Conservation (phyloP, 2,329 filamentous ascomycete genomes). For the Colletotrichum viniferum region DNA sequence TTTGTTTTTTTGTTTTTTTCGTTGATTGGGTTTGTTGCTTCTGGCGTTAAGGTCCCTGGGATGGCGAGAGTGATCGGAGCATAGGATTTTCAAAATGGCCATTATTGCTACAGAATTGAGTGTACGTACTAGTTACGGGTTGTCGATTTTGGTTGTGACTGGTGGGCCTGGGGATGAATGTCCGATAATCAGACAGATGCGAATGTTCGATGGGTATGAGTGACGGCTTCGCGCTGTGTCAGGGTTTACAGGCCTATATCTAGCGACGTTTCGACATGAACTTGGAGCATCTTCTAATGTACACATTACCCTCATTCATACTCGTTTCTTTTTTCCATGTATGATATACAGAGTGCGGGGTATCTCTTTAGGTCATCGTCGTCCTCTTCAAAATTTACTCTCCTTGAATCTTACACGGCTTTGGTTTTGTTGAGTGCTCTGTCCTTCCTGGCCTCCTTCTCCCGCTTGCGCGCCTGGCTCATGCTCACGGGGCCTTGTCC, state of each 20-base stretch:
- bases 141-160: background rate
- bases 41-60: slow-evolving; percentile 1
- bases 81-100: background rate
- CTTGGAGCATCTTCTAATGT: slow-evolving; percentile 5
- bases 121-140: background rate
- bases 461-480: slow-evolving; percentile 70
- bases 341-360: slow-evolving; percentile 15
- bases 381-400: background rate
- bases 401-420: background rate
- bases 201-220: background rate
- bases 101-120: background rate
- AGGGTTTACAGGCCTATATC: background rate
- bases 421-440: slow-evolving; percentile 24
- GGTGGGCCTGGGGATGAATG: background rate
- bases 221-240: background rate
- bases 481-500: slow-evolving; percentile 60
- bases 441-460: slow-evolving; percentile 61
- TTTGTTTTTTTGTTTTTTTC: background rate
- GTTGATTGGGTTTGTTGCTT: background rate
- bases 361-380: slow-evolving; percentile 5
- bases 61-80: background rate
- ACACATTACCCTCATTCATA: background rate
- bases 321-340: background rate
- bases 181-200: background rate
- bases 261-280: background rate